Conservation (phyloP, 163 green algal species). For the Coccomyxa subellipsoidea region DNA sequence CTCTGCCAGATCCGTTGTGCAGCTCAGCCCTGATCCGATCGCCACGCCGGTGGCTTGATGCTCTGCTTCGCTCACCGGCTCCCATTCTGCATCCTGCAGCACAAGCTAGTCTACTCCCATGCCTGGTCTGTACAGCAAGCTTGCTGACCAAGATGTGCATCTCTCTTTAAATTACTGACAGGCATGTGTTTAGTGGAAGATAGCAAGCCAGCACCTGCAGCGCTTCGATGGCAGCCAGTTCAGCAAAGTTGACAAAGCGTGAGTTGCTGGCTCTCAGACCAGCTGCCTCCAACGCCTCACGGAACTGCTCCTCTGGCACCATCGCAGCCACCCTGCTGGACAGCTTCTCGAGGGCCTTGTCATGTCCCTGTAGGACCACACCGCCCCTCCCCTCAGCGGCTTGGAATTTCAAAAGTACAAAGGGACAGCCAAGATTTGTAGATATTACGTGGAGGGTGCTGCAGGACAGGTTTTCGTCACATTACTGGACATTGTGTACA, state of each 20-base stretch:
- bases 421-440: not conserved
- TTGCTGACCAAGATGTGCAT: too few relatives aligned
- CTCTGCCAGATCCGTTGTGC: conserved; percentile 72
- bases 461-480: not conserved
- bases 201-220: conserved; percentile 30
- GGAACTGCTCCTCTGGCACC: conserved; percentile 41
- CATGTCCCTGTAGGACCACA: conserved; percentile 50
- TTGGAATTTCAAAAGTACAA: not conserved
- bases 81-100: conserved; percentile 60
- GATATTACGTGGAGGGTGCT: not conserved
- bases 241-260: conserved; percentile 59
- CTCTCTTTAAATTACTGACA: not conserved
- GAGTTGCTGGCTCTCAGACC: conserved; percentile 34
- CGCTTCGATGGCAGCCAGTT: conserved; percentile 68
- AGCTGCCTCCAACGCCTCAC: conserved; percentile 18
- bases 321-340: conserved; percentile 54
- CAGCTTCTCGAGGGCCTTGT: conserved; percentile 39
- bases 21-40: conserved; percentile 89
- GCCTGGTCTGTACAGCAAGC: too few relatives aligned
- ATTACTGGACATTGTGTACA: not conserved
- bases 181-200: not conserved
- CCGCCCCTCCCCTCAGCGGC: not conserved
- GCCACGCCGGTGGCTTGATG: conserved; percentile 65
- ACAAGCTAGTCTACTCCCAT: too few relatives aligned
- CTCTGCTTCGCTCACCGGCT: conserved; percentile 19